These are phyloP conservation scores for Fistulina hepatica DNA, from an alignment of 1,284 basidiomycete genomes.

Conservation along the genomic window DNA sequence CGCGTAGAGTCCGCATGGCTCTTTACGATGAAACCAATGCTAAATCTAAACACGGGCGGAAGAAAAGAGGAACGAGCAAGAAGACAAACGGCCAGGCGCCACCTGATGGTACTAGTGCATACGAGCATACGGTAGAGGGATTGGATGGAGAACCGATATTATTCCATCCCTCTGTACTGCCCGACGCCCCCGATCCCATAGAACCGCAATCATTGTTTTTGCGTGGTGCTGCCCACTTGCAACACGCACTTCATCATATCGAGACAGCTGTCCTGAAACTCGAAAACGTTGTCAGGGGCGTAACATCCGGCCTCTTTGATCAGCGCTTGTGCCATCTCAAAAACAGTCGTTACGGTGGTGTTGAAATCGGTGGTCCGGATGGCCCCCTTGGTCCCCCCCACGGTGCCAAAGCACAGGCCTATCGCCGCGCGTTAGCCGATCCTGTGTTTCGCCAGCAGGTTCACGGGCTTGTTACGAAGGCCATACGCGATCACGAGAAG, in stretches of 20 bases:
- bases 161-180: slow-evolving; percentile 61
- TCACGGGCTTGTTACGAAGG: slow-evolving; percentile 47
- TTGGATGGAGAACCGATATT: slow-evolving; percentile 38
- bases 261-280: slow-evolving; percentile 57
- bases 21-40: slow-evolving; percentile 27
- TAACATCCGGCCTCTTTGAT: slow-evolving; percentile 54
- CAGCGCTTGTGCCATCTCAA: slow-evolving; percentile 61
- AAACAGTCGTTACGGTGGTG: slow-evolving; percentile 61
- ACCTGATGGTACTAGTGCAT: slow-evolving; percentile 42
- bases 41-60: slow-evolving; percentile 32
- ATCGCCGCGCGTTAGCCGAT: slow-evolving; percentile 44
- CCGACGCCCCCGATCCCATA: slow-evolving; percentile 68
- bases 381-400: slow-evolving; percentile 54
- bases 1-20: slow-evolving; percentile 56
- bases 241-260: slow-evolving; percentile 61
- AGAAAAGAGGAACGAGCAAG: slow-evolving; percentile 36
- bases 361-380: slow-evolving; percentile 64
- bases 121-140: slow-evolving; percentile 33
- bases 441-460: slow-evolving; percentile 47
- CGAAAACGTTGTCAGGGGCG: slow-evolving; percentile 51
- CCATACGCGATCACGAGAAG: slow-evolving; percentile 67
- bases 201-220: slow-evolving; percentile 75
- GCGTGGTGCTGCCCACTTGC: slow-evolving; percentile 66
- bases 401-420: slow-evolving; percentile 51
- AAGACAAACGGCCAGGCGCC: slow-evolving; percentile 50